Percentiles rank a stretch among this genome's conserved stretches.
Conservation (phyloP, 2,329 filamentous ascomycete genomes). For the Nothopassalora personata region DNA sequence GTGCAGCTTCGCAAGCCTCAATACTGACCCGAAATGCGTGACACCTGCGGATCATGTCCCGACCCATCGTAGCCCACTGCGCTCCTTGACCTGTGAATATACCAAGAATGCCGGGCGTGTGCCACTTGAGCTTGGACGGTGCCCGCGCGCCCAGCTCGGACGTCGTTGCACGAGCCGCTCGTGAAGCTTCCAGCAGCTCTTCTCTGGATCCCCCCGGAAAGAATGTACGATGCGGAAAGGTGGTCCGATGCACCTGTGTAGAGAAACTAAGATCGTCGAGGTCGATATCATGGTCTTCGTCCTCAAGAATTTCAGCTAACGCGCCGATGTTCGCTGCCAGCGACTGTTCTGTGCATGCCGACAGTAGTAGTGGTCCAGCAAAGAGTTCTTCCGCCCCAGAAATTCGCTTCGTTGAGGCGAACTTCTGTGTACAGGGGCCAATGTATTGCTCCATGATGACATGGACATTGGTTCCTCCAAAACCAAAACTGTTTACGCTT, state of each 20-base stretch:
- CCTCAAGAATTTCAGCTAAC: conserved; percentile 14
- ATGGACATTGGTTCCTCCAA: conserved; percentile 23
- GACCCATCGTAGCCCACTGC: conserved; percentile 30
- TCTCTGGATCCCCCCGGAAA: conserved; percentile 12
- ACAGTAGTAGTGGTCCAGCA: conserved; percentile 14
- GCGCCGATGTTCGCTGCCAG: conserved; percentile 10
- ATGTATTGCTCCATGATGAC: conserved; percentile 21
- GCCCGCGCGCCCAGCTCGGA: conserved; percentile 11
- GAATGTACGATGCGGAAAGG: conserved; percentile 11
- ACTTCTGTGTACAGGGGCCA: neutral
- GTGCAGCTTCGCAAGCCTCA: conserved; percentile 11
- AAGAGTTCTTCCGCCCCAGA: conserved; percentile 4
- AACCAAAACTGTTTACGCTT: conserved; percentile 24
- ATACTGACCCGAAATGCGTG: conserved; percentile 19
- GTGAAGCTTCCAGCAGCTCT: conserved; percentile 6
- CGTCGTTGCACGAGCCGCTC: conserved; percentile 5
- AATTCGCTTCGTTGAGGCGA: neutral
- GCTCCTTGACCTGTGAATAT: conserved; percentile 37
- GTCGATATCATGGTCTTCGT: neutral
- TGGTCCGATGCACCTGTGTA: conserved; percentile 16
- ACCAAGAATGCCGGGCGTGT: conserved; percentile 14
- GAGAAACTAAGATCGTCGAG: conserved; percentile 14
- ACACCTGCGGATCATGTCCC: conserved; percentile 19
- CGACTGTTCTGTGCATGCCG: conserved; percentile 10
- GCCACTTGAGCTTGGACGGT: conserved; percentile 10